A percentile compares a stretch with the other conserved stretches of the same genome.
These are phyloP conservation scores for Helianthus tuberosus DNA, from an alignment of 129 eudicot genomes.

Conservation along the genomic window DNA sequence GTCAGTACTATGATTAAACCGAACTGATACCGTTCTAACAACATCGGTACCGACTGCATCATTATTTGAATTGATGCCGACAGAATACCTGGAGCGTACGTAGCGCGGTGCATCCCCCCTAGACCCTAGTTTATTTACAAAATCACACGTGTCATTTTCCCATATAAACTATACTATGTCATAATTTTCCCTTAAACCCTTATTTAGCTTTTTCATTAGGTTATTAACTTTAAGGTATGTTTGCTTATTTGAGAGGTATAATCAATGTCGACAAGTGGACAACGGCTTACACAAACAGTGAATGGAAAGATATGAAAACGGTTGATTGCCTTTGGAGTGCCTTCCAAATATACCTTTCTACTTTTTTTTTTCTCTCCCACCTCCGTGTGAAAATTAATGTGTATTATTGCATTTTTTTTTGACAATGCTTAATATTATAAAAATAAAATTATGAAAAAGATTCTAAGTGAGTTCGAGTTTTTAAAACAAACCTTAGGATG, in stretches of 20 bases:
- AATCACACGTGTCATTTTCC: not conserved
- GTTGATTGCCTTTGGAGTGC: constrained; percentile 51
- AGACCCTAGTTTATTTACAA: not conserved
- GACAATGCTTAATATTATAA: not conserved
- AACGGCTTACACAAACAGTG: constrained; percentile 37
- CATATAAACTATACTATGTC: not conserved
- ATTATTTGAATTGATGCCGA: no score
- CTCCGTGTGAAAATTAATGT: constrained; percentile 4
- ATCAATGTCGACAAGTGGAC: constrained; percentile 28
- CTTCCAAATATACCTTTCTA: constrained; percentile 44
- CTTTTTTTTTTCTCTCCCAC: constrained; percentile 15
- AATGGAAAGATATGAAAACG: constrained; percentile 39
- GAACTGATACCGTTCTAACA: no score
- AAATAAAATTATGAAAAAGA: not conserved
- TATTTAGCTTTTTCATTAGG: constrained; percentile 27
- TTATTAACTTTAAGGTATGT: constrained; percentile 33
- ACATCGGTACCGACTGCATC: no score
- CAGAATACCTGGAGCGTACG: no score
- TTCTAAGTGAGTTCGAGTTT: not conserved
- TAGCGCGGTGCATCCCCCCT: not conserved
- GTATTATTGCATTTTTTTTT: not conserved
- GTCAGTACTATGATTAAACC: no score
- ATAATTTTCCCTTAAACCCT: constrained; percentile 22
- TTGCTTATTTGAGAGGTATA: constrained; percentile 39
- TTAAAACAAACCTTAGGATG: not conserved